Base-by-base conservation (phyloP, 2,329 filamentous ascomycete genomes). In the Fusarium austroafricanum region DNA sequence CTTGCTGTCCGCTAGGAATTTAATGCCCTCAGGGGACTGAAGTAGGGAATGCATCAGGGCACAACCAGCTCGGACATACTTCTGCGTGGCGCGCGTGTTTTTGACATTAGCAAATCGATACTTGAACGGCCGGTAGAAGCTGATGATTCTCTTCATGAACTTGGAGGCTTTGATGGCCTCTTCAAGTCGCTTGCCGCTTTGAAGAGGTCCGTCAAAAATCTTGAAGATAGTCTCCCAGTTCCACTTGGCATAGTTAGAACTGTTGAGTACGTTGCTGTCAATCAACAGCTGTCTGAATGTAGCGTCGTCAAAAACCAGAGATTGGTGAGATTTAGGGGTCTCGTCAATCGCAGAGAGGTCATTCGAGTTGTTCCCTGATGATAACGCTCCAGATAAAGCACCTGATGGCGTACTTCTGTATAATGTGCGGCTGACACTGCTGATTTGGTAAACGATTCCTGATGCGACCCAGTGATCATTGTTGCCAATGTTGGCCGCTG, bases 121-220 rank as follows among this genome's bases (percentile, higher is more conserved):
- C 77, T 99, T 99, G 82, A 99, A 99, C 1, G 96, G 96, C 12
- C 96, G 88, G 76, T 97, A 97, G 76, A 99, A 99, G 61, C 94
- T 96, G 77, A 97, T 89, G 59, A 99, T 85, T 11, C 96, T 87
- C 81, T 98, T 97, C 73, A 98, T 91, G 75, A 98, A 99, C 76
- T 98, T 98, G 4, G 94, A 97, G 2, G 92, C 94, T 76, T 94
- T 95, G 76, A 97, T 92, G 1, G 95, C 95, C 79, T 99, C 96
- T 71, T 97, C 95, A 6, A 99, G 84, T 12, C 96, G 87, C 78
- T 97, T 97, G 1, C 94, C 91, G 69, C 94, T 97, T 23, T 94
- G 91, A 21, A 99, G 81, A 2, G 96, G 96, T 0, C 96, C 96
- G 76, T 98, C 95, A 35, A 99, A 94, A 52, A 98, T 89, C 72